Evolutionary conservation across 352 stramenopile species (phyloP).

Genomic region (Phytophthora fragariae): DNA sequence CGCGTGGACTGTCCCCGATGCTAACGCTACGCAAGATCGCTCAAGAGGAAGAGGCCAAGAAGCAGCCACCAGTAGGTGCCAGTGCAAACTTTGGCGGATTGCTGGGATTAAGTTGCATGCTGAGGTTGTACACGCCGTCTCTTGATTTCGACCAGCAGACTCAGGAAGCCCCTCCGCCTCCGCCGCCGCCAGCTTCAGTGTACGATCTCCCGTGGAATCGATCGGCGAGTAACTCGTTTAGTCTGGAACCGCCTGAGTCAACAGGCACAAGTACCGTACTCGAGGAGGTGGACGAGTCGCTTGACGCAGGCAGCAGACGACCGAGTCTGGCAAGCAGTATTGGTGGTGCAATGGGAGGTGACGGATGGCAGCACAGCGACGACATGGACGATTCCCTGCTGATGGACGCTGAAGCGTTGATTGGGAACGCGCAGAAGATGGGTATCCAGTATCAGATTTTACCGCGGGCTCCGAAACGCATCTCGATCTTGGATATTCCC

Average conservation of each 20-base stretch:
- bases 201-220: slow-evolving; percentile 76
- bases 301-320: slow-evolving; percentile 29
- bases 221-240: slow-evolving; percentile 39
- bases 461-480: slow-evolving; percentile 55
- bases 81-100: slow-evolving; percentile 58
- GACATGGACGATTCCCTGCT: slow-evolving; percentile 63
- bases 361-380: slow-evolving; percentile 38
- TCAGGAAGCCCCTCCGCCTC: slow-evolving; percentile 36
- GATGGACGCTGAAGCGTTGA: slow-evolving; percentile 72
- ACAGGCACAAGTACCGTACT: slow-evolving; percentile 36
- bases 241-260: slow-evolving; percentile 32
- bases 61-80: slow-evolving; percentile 54
- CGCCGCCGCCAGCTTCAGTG: slow-evolving; percentile 23
- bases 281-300: slow-evolving; percentile 37
- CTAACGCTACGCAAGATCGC: slow-evolving; percentile 71
- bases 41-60: slow-evolving; percentile 48
- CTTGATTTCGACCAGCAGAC: slow-evolving; percentile 56
- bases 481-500: slow-evolving; percentile 74
- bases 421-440: slow-evolving; percentile 78
- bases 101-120: slow-evolving; percentile 56
- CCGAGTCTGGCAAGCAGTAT: slow-evolving; percentile 37
- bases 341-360: slow-evolving; percentile 26
- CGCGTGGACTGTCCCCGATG: slow-evolving; percentile 70
- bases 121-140: slow-evolving; percentile 64
- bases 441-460: slow-evolving; percentile 69